Conservation (phyloP, 2,329 filamentous ascomycete species). For the Aspergillus sojae region DNA sequence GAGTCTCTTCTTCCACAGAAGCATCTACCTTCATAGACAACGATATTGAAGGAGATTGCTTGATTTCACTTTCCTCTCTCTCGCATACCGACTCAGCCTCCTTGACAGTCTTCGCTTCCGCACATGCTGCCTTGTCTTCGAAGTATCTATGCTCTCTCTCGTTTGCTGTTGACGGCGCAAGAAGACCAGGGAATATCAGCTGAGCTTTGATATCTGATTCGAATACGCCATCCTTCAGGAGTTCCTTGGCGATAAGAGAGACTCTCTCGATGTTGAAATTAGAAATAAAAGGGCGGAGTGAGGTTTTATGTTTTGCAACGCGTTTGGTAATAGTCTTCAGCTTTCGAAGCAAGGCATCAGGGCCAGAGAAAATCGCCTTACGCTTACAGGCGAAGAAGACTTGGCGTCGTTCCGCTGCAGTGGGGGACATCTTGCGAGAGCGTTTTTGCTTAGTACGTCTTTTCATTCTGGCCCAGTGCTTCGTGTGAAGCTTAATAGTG, state of each 20-base stretch:
- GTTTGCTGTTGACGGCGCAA: background rate
- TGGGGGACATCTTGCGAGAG: background rate
- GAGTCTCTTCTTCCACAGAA: background rate
- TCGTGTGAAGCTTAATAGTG: background rate
- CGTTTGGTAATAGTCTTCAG: background rate
- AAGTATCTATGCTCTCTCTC: too few relatives aligned
- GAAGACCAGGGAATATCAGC: background rate
- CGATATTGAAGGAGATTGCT: background rate
- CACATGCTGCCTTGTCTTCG: background rate
- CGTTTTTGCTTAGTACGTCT: too few relatives aligned
- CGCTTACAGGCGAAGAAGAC: conserved; percentile 8
- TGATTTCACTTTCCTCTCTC: background rate
- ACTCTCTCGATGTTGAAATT: background rate
- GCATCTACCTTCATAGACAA: background rate
- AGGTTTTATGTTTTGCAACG: background rate
- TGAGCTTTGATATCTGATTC: background rate
- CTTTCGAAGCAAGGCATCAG: background rate
- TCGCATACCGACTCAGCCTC: background rate
- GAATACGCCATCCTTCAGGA: conserved; percentile 1
- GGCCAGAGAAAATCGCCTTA: conserved; percentile 3
- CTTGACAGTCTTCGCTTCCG: background rate
- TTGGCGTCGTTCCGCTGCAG: background rate
- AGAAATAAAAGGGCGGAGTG: background rate
- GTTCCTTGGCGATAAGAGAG: background rate
- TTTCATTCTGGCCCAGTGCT: background rate